These are phyloP conservation scores for Symbiodinium natans DNA, from an alignment of 73 alveolate genomes.

Conservation along the genomic window DNA sequence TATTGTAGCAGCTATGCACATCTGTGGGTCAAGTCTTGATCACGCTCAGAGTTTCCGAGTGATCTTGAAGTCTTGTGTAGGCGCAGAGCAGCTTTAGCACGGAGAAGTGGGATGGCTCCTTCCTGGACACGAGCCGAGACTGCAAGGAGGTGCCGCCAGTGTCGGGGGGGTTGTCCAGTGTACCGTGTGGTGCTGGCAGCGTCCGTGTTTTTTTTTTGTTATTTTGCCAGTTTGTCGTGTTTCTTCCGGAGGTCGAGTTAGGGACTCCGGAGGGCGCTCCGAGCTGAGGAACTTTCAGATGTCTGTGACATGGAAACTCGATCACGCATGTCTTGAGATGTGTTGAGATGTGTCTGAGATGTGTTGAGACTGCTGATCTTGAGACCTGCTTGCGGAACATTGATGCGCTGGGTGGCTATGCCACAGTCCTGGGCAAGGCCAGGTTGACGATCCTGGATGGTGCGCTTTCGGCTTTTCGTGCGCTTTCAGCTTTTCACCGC, in stretches of 20 bases:
- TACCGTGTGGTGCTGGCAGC: not conserved
- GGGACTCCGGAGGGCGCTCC: constrained; percentile 74
- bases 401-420: constrained; percentile 79
- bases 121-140: constrained; percentile 55
- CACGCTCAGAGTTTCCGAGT: too few species aligned
- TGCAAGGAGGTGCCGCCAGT: constrained; percentile 81
- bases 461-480: not conserved
- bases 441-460: not conserved
- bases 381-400: constrained; percentile 86
- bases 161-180: not conserved
- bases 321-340: too few species aligned
- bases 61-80: not conserved
- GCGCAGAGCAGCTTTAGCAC: constrained; percentile 86
- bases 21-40: not conserved
- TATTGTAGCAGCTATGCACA: not conserved
- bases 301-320: not conserved
- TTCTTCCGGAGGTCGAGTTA: not conserved
- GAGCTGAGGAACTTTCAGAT: not conserved
- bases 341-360: too few species aligned
- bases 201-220: not conserved
- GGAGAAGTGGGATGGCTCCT: constrained; percentile 83
- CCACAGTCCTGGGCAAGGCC: constrained; percentile 75
- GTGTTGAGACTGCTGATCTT: not conserved
- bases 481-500: not conserved
- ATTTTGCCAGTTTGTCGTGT: not conserved